A percentile compares a stretch with the other conserved stretches of the same genome.
These are phyloP conservation scores for Zygosaccharomyces bisporus DNA, from an alignment of 805 yeast species.

Conservation along the genomic window DNA sequence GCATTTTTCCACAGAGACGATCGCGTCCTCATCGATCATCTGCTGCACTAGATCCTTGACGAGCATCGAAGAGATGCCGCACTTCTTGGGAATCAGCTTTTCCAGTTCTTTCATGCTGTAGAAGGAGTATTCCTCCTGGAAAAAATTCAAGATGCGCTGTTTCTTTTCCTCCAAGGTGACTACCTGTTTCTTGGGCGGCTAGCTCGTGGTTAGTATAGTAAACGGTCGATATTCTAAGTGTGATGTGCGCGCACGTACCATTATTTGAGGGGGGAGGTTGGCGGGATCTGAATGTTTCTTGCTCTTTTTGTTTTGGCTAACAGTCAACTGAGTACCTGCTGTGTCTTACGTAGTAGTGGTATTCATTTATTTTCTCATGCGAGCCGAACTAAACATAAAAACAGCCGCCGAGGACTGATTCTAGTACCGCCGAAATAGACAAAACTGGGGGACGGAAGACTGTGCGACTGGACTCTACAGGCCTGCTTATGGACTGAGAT, in stretches of 20 bases:
- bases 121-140: constrained; percentile 40
- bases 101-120: constrained; percentile 53
- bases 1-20: constrained; percentile 51
- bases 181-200: constrained; percentile 35
- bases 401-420: too few species aligned
- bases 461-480: too few species aligned
- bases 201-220: background rate
- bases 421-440: too few species aligned
- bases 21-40: constrained; percentile 46
- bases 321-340: too few species aligned
- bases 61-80: constrained; percentile 50
- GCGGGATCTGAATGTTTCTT: too few species aligned
- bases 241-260: background rate
- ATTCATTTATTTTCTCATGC: too few species aligned
- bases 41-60: constrained; percentile 48
- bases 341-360: too few species aligned
- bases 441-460: too few species aligned
- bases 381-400: too few species aligned
- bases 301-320: too few species aligned
- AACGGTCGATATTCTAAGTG: background rate
- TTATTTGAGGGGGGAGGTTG: too few species aligned
- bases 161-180: constrained; percentile 41
- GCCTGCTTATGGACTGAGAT: too few species aligned
- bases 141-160: constrained; percentile 37
- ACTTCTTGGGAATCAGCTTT: constrained; percentile 41